Conservation (phyloP, 768 basidiomycete genomes). For the Punctularia strigosozonata region DNA sequence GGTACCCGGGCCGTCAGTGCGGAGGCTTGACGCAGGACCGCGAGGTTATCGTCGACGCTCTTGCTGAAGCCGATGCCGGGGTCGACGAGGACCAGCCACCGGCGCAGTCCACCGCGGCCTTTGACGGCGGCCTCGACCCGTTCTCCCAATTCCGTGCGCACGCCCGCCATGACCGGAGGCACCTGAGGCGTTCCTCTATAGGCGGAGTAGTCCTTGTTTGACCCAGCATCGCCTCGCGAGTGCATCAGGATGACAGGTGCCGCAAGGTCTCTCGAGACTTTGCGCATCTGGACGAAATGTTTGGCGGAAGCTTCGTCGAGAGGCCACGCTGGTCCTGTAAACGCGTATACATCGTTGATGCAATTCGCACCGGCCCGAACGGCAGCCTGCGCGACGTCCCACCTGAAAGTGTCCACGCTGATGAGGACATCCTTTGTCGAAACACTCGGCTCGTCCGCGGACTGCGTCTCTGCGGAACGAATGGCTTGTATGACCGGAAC, state of each 20-base stretch:
- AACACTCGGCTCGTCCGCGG: background rate
- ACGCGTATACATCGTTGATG: constrained; percentile 87
- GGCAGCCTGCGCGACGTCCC: constrained; percentile 63
- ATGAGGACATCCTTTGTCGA: constrained; percentile 32
- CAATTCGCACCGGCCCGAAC: constrained; percentile 79
- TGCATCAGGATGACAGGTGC: constrained; percentile 93
- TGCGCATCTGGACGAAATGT: constrained; percentile 49
- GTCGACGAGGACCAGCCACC: constrained; percentile 87
- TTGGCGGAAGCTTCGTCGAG: constrained; percentile 20
- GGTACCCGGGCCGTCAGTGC: constrained; percentile 29
- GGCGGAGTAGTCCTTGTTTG: constrained; percentile 51
- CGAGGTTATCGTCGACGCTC: constrained; percentile 59
- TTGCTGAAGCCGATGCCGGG: constrained; percentile 96
- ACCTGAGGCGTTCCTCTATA: constrained; percentile 34
- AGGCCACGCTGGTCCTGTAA: constrained; percentile 45
- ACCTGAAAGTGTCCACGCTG: constrained; percentile 86
- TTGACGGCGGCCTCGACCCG: constrained; percentile 55
- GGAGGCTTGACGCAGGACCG: constrained; percentile 43
- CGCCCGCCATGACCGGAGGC: constrained; percentile 44
- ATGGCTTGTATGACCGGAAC: constrained; percentile 58
- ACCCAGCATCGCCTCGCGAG: constrained; percentile 72
- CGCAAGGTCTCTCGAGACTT: constrained; percentile 45
- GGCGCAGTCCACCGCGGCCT: constrained; percentile 58
- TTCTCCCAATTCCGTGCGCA: constrained; percentile 58
- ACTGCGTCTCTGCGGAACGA: constrained; percentile 20